Percentiles rank a stretch among this genome's conserved stretches.
phyloP scores from a whole-genome alignment of 768 basidiomycete genomes.

The Russula dissimulans region DNA sequence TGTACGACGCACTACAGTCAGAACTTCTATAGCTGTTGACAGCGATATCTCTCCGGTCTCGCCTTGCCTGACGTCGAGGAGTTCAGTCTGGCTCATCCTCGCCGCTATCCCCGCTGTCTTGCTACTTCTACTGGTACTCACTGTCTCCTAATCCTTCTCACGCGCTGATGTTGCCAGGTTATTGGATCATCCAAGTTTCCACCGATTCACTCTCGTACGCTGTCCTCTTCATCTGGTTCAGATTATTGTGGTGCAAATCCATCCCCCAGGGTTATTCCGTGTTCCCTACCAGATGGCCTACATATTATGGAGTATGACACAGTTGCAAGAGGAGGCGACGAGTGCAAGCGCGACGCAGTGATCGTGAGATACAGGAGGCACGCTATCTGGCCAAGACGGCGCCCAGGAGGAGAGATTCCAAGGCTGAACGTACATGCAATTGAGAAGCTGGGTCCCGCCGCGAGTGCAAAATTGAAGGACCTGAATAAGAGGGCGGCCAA shows the following conservation, averaged over 20 bases:
- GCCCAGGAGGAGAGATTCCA: background rate
- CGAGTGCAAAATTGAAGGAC: background rate
- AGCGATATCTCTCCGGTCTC: background rate
- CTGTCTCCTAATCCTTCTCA: background rate
- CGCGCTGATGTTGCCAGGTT: no score
- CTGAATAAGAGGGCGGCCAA: background rate
- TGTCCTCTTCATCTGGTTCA: background rate
- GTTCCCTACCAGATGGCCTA: background rate
- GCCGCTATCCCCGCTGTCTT: no score
- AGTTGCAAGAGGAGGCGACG: background rate
- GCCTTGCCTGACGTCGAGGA: background rate
- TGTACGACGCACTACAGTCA: background rate
- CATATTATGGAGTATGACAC: background rate
- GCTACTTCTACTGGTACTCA: background rate
- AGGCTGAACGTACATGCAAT: background rate
- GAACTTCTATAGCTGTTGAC: background rate
- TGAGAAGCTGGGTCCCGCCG: background rate
- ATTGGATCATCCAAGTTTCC: no score
- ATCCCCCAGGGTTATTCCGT: background rate
- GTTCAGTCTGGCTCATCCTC: background rate
- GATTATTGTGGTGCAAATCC: background rate
- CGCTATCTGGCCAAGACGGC: background rate
- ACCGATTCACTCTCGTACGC: background rate
- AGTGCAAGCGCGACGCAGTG: background rate
- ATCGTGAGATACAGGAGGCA: background rate